Evolutionary conservation across 129 eudicot species (phyloP).

Genomic region (Arctium lappa): DNA sequence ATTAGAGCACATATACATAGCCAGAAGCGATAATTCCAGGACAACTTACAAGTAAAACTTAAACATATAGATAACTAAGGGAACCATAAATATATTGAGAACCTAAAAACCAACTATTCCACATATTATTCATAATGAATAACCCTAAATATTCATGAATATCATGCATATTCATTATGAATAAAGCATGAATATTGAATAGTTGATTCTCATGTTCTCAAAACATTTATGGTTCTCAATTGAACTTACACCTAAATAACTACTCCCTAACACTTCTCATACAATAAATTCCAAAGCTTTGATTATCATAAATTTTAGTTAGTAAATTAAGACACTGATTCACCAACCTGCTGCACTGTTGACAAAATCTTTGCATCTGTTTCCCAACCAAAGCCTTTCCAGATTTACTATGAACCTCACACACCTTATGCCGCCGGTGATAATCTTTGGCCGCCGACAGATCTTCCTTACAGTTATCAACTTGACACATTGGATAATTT

Average conservation of each 20-base stretch:
- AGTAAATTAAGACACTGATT: background rate
- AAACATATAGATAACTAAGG: background rate
- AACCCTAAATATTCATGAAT: background rate
- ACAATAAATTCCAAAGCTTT: background rate
- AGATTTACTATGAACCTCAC: conserved; percentile 90
- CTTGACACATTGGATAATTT: conserved; percentile 84
- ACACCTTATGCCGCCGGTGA: conserved; percentile 94
- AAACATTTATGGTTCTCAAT: too few species aligned
- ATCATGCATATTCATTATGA: background rate
- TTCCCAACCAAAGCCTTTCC: conserved; percentile 78
- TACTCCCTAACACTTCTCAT: background rate
- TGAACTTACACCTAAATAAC: too few species aligned
- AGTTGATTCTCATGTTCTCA: background rate
- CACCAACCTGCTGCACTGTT: conserved; percentile 95
- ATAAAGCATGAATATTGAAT: background rate
- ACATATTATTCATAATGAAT: background rate
- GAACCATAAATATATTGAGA: background rate
- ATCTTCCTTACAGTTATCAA: conserved; percentile 89
- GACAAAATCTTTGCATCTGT: conserved; percentile 97
- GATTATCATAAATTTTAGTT: background rate
- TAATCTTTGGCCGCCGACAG: conserved; percentile 83
- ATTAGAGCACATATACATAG: background rate
- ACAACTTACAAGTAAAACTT: background rate
- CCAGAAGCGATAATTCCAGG: background rate
- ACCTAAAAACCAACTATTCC: background rate